Evolutionary conservation across 352 stramenopile species (phyloP).

Genomic region (Halophytophthora polymorphica): DNA sequence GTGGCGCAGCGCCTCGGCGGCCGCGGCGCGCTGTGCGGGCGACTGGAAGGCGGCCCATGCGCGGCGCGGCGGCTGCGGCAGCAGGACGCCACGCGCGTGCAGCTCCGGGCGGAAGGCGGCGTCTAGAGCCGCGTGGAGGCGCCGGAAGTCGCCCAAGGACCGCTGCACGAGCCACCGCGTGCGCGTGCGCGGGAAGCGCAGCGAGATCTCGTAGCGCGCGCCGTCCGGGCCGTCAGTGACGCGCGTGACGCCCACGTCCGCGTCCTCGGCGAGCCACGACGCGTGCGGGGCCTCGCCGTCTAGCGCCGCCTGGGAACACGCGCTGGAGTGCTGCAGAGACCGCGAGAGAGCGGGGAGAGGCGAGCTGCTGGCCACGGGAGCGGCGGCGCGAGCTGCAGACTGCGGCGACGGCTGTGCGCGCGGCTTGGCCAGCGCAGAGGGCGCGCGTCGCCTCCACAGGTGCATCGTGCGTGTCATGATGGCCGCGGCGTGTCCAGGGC

Average conservation of each 20-base stretch:
- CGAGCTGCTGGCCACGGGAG: no score
- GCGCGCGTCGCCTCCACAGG: no score
- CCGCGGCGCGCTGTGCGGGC: conserved; percentile 13
- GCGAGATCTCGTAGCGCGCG: conserved; percentile 54
- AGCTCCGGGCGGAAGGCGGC: conserved; percentile 21
- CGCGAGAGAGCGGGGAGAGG: no score
- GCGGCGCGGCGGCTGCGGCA: conserved; percentile 40
- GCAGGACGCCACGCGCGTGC: conserved; percentile 33
- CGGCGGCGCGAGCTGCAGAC: no score
- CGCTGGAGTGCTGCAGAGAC: no score
- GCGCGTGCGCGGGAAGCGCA: conserved; percentile 42
- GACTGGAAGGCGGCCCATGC: conserved; percentile 32
- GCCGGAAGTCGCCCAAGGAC: conserved; percentile 46
- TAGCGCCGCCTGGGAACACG: no score
- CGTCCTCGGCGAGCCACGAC: conserved; percentile 39
- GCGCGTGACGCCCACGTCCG: conserved; percentile 51
- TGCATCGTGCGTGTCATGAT: no score
- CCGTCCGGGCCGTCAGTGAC: conserved; percentile 15
- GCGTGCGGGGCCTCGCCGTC: neutral
- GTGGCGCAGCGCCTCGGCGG: conserved; percentile 33
- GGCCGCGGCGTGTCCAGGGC: no score
- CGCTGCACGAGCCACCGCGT: conserved; percentile 49
- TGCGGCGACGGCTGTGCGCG: no score
- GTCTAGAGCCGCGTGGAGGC: conserved; percentile 36
- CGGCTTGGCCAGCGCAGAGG: no score